A percentile compares a stretch with the other conserved stretches of the same genome.
These are phyloP conservation scores for Exophiala spinifera DNA, from an alignment of 2,329 filamentous ascomycete genomes.

Conservation along the genomic window DNA sequence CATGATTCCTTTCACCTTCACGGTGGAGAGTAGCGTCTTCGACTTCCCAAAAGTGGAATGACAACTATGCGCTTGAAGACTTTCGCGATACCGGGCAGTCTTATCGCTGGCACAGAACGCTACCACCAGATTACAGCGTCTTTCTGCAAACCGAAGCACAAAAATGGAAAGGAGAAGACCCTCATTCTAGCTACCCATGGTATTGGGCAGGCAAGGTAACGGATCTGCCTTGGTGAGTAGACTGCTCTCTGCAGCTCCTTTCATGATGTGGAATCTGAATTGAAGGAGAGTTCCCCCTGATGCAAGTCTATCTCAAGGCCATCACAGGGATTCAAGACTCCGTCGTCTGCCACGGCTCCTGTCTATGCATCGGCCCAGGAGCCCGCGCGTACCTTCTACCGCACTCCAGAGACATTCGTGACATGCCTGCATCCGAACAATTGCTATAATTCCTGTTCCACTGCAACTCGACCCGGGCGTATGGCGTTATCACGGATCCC, in stretches of 20 bases:
- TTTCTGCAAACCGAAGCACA: slow-evolving; percentile 20
- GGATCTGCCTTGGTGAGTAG: slow-evolving; percentile 10
- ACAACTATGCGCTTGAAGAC: slow-evolving; percentile 11
- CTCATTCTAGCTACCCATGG: slow-evolving; percentile 36
- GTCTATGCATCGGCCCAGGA: slow-evolving; percentile 27
- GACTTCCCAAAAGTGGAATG: slow-evolving; percentile 13
- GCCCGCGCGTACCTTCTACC: slow-evolving; percentile 25
- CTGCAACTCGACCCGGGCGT: slow-evolving; percentile 29
- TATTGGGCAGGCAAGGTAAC: slow-evolving; percentile 31
- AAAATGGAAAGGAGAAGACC: slow-evolving; percentile 32
- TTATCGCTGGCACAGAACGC: slow-evolving; percentile 4
- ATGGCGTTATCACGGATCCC: slow-evolving; percentile 27
- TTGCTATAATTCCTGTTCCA: slow-evolving; percentile 33
- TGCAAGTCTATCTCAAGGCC: neutral
- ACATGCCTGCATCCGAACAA: slow-evolving; percentile 27
- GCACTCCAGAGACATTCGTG: slow-evolving; percentile 27
- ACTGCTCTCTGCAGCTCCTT: neutral
- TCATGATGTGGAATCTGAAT: too few species aligned
- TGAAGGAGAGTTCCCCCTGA: too few species aligned
- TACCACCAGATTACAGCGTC: slow-evolving; percentile 20
- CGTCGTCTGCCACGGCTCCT: slow-evolving; percentile 31
- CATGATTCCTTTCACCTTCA: slow-evolving; percentile 12
- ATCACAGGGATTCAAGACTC: slow-evolving; percentile 25
- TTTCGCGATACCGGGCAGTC: neutral
- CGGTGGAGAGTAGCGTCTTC: slow-evolving; percentile 8